Evolutionary conservation across 768 basidiomycete genomes (phyloP).

Genomic region (Leccinum incarnatum): DNA sequence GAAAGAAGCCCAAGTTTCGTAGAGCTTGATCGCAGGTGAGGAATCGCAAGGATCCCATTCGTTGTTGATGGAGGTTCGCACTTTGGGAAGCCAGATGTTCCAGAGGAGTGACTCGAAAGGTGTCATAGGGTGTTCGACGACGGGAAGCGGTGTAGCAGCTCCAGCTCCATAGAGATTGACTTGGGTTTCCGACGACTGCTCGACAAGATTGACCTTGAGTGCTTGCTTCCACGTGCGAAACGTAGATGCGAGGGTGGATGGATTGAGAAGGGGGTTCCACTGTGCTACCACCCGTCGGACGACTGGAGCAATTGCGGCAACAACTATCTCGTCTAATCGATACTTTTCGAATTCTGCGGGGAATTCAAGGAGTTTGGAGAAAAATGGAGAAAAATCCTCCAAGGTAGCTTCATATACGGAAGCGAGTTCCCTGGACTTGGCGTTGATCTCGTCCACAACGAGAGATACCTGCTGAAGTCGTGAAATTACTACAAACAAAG

Average conservation of each 20-base stretch:
- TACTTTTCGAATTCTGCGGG: constrained; percentile 73
- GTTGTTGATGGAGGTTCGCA: constrained; percentile 93
- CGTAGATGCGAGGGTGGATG: constrained; percentile 57
- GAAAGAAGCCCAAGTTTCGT: constrained; percentile 85
- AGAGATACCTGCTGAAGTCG: constrained; percentile 76
- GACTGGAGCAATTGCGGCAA: constrained; percentile 85
- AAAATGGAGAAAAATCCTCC: constrained; percentile 67
- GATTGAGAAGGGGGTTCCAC: constrained; percentile 87
- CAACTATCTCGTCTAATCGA: constrained; percentile 85
- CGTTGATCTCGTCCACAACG: constrained; percentile 68
- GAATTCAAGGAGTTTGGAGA: constrained; percentile 74
- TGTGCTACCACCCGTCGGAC: constrained; percentile 66
- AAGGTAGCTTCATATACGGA: constrained; percentile 69
- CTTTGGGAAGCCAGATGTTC: constrained; percentile 93
- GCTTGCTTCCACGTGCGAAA: constrained; percentile 71
- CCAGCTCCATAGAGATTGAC: constrained; percentile 59
- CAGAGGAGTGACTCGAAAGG: constrained; percentile 93
- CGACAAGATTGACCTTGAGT: constrained; percentile 53
- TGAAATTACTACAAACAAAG: constrained; percentile 56
- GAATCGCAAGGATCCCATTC: constrained; percentile 82
- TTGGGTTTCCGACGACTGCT: constrained; percentile 43
- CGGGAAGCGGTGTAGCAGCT: constrained; percentile 29
- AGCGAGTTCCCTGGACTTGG: constrained; percentile 60
- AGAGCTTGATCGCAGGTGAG: constrained; percentile 72
- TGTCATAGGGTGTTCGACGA: constrained; percentile 72